phyloP scores from a whole-genome alignment of 768 basidiomycete genomes.

The Serendipita sp. region DNA sequence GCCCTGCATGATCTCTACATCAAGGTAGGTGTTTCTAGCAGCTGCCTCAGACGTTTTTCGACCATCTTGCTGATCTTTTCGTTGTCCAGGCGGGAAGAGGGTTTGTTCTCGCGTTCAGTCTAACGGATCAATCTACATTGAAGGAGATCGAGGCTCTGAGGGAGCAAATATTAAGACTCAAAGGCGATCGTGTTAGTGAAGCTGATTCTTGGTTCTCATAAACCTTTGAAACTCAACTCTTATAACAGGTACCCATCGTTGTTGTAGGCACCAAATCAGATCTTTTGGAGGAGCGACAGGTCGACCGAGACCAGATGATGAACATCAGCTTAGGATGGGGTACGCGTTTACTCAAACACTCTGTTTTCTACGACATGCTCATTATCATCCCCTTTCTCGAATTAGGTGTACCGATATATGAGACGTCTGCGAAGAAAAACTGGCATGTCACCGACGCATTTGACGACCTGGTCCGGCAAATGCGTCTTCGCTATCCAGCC shows the following conservation, averaged over 20 bases:
- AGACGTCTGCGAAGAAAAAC: slow-evolving; percentile 75
- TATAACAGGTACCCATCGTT: slow-evolving; percentile 46
- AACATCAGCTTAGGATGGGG: slow-evolving; percentile 10
- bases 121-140: slow-evolving; percentile 68
- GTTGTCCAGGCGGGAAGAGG: slow-evolving; percentile 12
- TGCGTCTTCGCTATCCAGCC: slow-evolving; percentile 48
- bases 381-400: slow-evolving; percentile 9
- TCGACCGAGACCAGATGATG: slow-evolving; percentile 25
- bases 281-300: slow-evolving; percentile 64
- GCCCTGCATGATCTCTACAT: slow-evolving; percentile 70
- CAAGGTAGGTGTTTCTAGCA: slow-evolving; percentile 14
- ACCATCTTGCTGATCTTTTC: not conserved
- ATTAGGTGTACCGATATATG: slow-evolving; percentile 47
- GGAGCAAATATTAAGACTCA: slow-evolving; percentile 67
- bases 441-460: slow-evolving; percentile 71
- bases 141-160: slow-evolving; percentile 66
- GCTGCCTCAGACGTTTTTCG: not conserved
- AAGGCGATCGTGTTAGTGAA: slow-evolving; percentile 24
- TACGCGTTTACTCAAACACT: not conserved
- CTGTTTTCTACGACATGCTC: slow-evolving; percentile 27
- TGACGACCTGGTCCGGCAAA: slow-evolving; percentile 57
- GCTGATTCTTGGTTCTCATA: not conserved
- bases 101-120: slow-evolving; percentile 29
- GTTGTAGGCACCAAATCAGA: slow-evolving; percentile 79
- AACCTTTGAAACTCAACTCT: not conserved